Percentiles rank a stretch among this genome's conserved stretches.
Evolutionary conservation across 768 basidiomycete species (phyloP).

Genomic region (Gautieria morchelliformis): DNA sequence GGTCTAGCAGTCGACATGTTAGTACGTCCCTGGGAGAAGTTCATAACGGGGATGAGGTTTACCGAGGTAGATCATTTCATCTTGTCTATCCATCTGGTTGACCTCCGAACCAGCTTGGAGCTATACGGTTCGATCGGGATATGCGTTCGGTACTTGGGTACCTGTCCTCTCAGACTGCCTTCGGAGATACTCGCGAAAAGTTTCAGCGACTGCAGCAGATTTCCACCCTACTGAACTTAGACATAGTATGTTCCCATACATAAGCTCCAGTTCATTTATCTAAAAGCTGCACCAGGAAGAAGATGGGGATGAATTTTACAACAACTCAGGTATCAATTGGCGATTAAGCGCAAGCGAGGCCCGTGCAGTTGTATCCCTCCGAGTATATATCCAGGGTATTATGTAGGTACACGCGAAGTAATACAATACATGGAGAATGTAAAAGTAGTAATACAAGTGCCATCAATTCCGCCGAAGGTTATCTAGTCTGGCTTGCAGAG

Average conservation of each 20-base stretch:
- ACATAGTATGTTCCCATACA: conserved; percentile 40
- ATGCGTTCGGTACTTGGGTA: conserved; percentile 74
- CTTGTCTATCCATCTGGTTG: background rate
- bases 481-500: conserved; percentile 87
- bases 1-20: conserved; percentile 77
- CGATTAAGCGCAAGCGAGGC: conserved; percentile 72
- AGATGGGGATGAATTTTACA: conserved; percentile 91
- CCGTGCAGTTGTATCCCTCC: conserved; percentile 53
- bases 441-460: background rate
- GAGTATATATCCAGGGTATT: conserved; percentile 19
- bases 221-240: conserved; percentile 82
- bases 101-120: conserved; percentile 62
- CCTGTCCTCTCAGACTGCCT: conserved; percentile 79
- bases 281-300: conserved; percentile 54
- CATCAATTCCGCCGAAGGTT: conserved; percentile 58
- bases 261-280: background rate
- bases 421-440: background rate
- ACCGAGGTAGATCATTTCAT: conserved; percentile 54
- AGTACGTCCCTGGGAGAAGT: conserved; percentile 94
- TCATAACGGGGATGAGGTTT: conserved; percentile 68
- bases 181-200: conserved; percentile 87
- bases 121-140: conserved; percentile 91
- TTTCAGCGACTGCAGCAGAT: conserved; percentile 90
- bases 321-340: conserved; percentile 87
- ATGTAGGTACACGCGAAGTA: background rate